phyloP scores from a whole-genome alignment of 2,329 filamentous ascomycete species.

The Colletotrichum noveboracense region DNA sequence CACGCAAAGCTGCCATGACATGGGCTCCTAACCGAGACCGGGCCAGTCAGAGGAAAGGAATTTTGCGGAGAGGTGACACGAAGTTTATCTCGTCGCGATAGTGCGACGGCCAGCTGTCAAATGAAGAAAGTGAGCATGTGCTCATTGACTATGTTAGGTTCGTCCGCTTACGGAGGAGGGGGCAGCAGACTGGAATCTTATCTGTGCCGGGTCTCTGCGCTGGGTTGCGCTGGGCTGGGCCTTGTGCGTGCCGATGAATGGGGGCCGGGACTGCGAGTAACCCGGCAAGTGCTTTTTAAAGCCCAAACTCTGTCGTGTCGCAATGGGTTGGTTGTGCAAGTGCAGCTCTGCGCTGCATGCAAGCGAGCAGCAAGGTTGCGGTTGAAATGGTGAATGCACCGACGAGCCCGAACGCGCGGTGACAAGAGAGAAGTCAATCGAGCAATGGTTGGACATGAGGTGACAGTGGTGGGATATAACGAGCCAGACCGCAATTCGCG shows the following conservation, averaged over 20 bases:
- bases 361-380: neutral
- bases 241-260: neutral
- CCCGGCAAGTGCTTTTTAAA: neutral
- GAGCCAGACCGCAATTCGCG: neutral
- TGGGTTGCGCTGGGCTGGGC: neutral
- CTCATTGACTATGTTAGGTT: slow-evolving; percentile 4
- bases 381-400: neutral
- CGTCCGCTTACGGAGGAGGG: slow-evolving; percentile 12
- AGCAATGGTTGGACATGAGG: neutral
- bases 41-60: neutral
- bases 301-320: neutral
- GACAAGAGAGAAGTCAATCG: neutral
- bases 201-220: neutral
- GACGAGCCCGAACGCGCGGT: neutral
- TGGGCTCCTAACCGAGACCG: neutral
- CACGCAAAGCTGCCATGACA: neutral
- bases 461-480: neutral
- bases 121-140: slow-evolving; percentile 17
- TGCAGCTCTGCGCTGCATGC: neutral
- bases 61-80: neutral
- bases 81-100: slow-evolving; percentile 7
- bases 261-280: neutral
- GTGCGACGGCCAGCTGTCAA: slow-evolving; percentile 3
- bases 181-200: neutral
- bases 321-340: neutral